phyloP scores from a whole-genome alignment of 176 grass and related monocot genomes.

The Poa annua region DNA sequence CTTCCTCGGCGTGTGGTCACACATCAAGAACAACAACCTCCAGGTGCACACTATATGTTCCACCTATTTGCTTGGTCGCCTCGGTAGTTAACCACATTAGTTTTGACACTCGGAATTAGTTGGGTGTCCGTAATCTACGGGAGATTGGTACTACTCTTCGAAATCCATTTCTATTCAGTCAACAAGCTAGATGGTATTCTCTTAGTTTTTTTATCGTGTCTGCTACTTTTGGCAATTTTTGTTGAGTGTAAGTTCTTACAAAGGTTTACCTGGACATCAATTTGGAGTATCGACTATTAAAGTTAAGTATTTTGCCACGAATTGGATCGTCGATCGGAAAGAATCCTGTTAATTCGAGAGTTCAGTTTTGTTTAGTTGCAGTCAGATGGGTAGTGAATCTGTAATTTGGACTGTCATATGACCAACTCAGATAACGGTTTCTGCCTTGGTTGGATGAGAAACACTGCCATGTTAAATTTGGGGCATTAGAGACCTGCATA shows the following conservation, averaged over 20 bases:
- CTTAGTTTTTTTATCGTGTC: neutral
- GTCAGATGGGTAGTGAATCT: neutral
- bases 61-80: slow-evolving; percentile 8
- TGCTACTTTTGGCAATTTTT: neutral
- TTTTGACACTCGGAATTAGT: neutral
- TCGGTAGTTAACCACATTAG: neutral
- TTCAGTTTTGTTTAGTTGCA: neutral
- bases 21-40: slow-evolving; percentile 85
- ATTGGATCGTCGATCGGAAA: neutral
- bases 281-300: neutral
- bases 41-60: slow-evolving; percentile 47
- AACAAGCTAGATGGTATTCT: neutral
- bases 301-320: neutral
- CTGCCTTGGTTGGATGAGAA: neutral
- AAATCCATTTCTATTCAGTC: neutral
- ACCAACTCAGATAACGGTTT: neutral
- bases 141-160: neutral
- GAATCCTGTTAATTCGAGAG: neutral
- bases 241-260: neutral
- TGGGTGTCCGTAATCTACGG: neutral
- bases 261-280: neutral
- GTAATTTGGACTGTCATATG: neutral
- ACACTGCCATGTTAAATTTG: neutral
- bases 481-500: neutral
- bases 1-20: slow-evolving; percentile 80